A percentile compares a stretch with the other conserved stretches of the same genome.
phyloP scores from a whole-genome alignment of 306 rosid species.

The Pueraria montana region DNA sequence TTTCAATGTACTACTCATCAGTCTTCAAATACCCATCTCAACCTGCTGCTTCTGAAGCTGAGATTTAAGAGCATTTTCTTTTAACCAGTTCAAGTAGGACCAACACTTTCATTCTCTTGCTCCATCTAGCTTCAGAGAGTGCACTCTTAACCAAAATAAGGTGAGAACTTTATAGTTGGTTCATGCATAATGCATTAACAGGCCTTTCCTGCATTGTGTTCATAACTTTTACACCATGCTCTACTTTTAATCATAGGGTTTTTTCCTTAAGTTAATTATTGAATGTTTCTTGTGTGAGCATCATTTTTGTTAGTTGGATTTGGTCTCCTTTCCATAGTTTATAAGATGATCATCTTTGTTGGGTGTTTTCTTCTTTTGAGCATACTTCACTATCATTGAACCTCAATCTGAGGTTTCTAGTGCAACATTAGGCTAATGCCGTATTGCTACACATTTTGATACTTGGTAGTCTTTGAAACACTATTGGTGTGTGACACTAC shows the following conservation, averaged over 20 bases:
- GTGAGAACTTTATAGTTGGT: slow-evolving; percentile 24
- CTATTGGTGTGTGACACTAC: neutral
- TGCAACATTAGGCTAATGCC: slow-evolving; percentile 6
- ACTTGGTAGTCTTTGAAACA: neutral
- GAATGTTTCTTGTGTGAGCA: slow-evolving; percentile 30
- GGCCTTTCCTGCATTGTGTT: slow-evolving; percentile 20
- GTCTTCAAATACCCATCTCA: slow-evolving; percentile 37
- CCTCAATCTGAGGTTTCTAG: neutral
- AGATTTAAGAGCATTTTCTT: slow-evolving; percentile 35
- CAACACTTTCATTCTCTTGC: neutral
- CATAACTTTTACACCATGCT: neutral
- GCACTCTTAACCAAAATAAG: slow-evolving; percentile 43
- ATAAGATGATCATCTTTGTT: neutral
- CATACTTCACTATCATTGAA: slow-evolving; percentile 4
- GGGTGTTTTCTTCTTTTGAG: slow-evolving; percentile 8
- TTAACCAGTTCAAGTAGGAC: slow-evolving; percentile 11
- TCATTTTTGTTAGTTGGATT: neutral
- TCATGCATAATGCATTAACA: slow-evolving; percentile 30
- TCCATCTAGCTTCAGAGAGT: slow-evolving; percentile 35
- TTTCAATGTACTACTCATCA: slow-evolving; percentile 37
- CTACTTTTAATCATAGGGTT: neutral
- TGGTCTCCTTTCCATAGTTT: neutral
- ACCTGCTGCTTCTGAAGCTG: slow-evolving; percentile 28
- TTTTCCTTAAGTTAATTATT: neutral
- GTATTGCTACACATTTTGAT: neutral